Evolutionary conservation across 768 basidiomycete species (phyloP).

Genomic region (Amanita rubescens): DNA sequence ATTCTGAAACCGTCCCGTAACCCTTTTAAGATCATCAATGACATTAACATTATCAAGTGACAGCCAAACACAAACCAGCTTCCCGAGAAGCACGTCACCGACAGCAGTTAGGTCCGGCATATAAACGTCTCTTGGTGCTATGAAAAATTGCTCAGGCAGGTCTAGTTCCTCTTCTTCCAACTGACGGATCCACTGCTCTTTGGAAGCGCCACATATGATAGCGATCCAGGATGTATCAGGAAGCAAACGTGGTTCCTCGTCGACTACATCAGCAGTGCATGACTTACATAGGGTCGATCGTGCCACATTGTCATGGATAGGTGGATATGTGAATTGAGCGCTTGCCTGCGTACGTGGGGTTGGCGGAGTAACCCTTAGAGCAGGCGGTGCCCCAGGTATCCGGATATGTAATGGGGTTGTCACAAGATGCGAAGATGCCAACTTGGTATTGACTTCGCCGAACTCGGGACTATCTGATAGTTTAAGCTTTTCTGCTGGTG

Average conservation of each 20-base stretch:
- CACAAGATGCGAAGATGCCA: slow-evolving; percentile 27
- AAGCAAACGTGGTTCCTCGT: slow-evolving; percentile 37
- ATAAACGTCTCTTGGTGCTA: slow-evolving; percentile 71
- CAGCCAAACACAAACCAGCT: slow-evolving; percentile 47
- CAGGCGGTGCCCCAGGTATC: slow-evolving; percentile 53
- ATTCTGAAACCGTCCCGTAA: slow-evolving; percentile 78
- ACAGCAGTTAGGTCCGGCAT: slow-evolving; percentile 77
- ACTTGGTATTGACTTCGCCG: slow-evolving; percentile 11
- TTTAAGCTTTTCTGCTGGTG: not conserved
- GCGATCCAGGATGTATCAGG: slow-evolving; percentile 73
- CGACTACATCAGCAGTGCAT: slow-evolving; percentile 10
- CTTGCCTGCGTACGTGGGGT: slow-evolving; percentile 1
- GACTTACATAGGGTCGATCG: not conserved
- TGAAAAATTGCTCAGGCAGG: slow-evolving; percentile 64
- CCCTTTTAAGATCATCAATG: slow-evolving; percentile 36
- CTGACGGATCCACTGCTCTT: slow-evolving; percentile 39
- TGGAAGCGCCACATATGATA: slow-evolving; percentile 68
- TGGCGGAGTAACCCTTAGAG: slow-evolving; percentile 25
- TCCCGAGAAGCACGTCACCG: slow-evolving; percentile 70
- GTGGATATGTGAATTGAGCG: not conserved
- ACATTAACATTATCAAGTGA: not conserved
- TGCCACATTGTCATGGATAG: slow-evolving; percentile 10
- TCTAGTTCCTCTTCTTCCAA: slow-evolving; percentile 25
- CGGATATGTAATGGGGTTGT: slow-evolving; percentile 48
- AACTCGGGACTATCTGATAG: not conserved